Base-by-base conservation (phyloP, 192 early-diverging fungal species). In the Backusella parvicylindrica region DNA sequence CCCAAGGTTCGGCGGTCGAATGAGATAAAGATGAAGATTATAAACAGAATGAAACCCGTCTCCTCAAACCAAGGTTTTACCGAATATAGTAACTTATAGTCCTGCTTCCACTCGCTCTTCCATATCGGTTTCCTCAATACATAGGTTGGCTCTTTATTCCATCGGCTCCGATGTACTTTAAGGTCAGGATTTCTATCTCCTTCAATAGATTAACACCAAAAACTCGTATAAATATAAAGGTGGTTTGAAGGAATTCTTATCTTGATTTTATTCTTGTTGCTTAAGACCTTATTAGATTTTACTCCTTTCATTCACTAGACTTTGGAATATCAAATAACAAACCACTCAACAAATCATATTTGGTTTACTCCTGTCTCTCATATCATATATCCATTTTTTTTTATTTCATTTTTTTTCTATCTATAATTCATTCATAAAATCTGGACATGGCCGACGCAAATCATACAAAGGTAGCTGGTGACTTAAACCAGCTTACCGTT, bases 401-500 rank as follows among this genome's bases (percentile, higher is more conserved):
- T 35, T 6, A 35, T 35, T 35, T 43, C 41, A 12, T 60, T 43
- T 43, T 43, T 60, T 60, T 60, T 60, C 23, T 60, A 35, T 11
- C 15, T 56, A 9, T 60, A 60, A 60, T 60, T 60, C 23, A 47
- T 47, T 21, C 53, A 12, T 60, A 60, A 28, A 60, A 60, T 60
- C 53, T 68, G 33, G 21, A 0, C 36, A 68, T 68, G 66, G 21
- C 66, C 35, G 66, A 68, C 32, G 66, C 16, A 68, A 21, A 68
- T 38, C 66, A 33, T 23, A 16, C 53, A 26, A 53, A 72, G 18
- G 71, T 60, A 18, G 31, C 31, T 63, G 71, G 71, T 28, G 71
- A 72, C 36, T 28, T 72, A 18, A 40, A 63, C 23, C 33, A 53
- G 31, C 16, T 91, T 74, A 86, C 85, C 21, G 87, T 87, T 47